Conservation (phyloP, 805 yeast species). For the Cyberlindnera xylosilytica region DNA sequence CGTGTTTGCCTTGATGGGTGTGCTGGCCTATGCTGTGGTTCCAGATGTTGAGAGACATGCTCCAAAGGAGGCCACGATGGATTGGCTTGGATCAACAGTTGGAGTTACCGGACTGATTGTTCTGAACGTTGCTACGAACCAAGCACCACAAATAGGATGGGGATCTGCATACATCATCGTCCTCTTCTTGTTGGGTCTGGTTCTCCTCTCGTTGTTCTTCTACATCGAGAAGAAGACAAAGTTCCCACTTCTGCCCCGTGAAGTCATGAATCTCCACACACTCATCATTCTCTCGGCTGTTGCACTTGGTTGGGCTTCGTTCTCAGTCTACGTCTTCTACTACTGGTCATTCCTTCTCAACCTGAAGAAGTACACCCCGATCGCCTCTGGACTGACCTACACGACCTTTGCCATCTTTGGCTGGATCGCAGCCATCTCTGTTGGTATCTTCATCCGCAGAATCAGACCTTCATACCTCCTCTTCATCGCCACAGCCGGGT, state of each 20-base stretch:
- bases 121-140: conserved; percentile 70
- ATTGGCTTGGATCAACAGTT: conserved; percentile 49
- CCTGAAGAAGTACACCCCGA: conserved; percentile 44
- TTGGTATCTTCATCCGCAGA: conserved; percentile 44
- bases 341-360: conserved; percentile 50
- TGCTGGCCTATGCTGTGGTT: conserved; percentile 30
- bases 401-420: conserved; percentile 52
- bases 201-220: conserved; percentile 44
- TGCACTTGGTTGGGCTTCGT: conserved; percentile 72
- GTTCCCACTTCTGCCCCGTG: conserved; percentile 53
- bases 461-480: conserved; percentile 50
- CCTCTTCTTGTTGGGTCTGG: conserved; percentile 48
- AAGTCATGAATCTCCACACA: conserved; percentile 42
- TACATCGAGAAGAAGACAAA: conserved; percentile 42
- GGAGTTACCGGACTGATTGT: conserved; percentile 62
- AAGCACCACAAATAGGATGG: conserved; percentile 77
- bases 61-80: conserved; percentile 33
- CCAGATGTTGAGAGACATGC: conserved; percentile 30
- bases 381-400: conserved; percentile 45
- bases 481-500: conserved; percentile 48
- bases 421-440: conserved; percentile 48
- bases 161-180: conserved; percentile 51
- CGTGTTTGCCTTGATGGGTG: conserved; percentile 30
- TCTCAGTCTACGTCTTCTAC: conserved; percentile 72
- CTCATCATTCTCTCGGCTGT: conserved; percentile 48